Conservation (phyloP, 257 asterid genomes). For the Penstemon barbatus region DNA sequence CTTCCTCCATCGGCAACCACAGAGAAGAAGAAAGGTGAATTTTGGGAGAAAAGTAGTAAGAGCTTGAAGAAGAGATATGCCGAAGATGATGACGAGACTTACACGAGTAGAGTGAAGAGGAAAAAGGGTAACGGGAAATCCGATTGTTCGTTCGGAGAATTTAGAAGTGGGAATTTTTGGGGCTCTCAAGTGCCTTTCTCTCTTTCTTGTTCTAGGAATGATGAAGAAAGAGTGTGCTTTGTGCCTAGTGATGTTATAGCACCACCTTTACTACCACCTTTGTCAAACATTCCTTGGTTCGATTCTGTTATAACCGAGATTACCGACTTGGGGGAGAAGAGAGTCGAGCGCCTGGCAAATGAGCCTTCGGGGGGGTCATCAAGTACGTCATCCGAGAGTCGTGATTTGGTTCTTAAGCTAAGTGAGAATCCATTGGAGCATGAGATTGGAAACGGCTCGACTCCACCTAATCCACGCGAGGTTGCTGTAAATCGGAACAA, state of each 20-base stretch:
- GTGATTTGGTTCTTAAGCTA: slow-evolving; percentile 42
- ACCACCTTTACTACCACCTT: slow-evolving; percentile 54
- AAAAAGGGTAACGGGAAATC: slow-evolving; percentile 45
- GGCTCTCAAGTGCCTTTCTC: slow-evolving; percentile 59
- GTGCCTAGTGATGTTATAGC: slow-evolving; percentile 41
- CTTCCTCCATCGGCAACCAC: slow-evolving; percentile 60
- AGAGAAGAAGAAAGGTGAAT: slow-evolving; percentile 49
- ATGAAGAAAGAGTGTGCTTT: slow-evolving; percentile 56
- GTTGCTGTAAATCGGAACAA: slow-evolving; percentile 39
- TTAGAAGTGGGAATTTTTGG: slow-evolving; percentile 64
- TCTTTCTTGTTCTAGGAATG: slow-evolving; percentile 56
- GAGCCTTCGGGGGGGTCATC: slow-evolving; percentile 72
- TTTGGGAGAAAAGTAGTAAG: slow-evolving; percentile 54
- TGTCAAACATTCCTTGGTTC: slow-evolving; percentile 75
- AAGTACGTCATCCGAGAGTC: slow-evolving; percentile 66
- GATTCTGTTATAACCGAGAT: slow-evolving; percentile 62
- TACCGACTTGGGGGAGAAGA: slow-evolving; percentile 53
- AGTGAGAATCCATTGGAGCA: slow-evolving; percentile 37
- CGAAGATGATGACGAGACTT: slow-evolving; percentile 57
- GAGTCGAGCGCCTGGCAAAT: slow-evolving; percentile 40
- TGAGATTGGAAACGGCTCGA: slow-evolving; percentile 62
- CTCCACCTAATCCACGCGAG: slow-evolving; percentile 41
- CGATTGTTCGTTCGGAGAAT: slow-evolving; percentile 40
- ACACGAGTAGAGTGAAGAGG: slow-evolving; percentile 62
- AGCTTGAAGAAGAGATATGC: slow-evolving; percentile 72